phyloP scores from a whole-genome alignment of 2,329 filamentous ascomycete genomes.

The Neonectria punicea region DNA sequence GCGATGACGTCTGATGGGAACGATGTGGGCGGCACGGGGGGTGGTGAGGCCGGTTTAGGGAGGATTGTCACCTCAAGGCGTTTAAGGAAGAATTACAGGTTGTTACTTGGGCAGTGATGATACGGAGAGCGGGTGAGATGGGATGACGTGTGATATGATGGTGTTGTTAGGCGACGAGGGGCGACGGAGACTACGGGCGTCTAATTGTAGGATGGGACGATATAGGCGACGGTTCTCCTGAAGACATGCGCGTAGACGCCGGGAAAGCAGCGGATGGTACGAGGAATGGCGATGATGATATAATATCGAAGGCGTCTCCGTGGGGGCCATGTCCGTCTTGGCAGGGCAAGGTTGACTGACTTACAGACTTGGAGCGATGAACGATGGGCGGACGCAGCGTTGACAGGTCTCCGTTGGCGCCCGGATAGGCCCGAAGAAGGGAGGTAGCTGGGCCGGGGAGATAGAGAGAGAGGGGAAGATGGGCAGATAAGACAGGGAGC shows the following conservation, averaged over 20 bases:
- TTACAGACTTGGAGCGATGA: background rate
- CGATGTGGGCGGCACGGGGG: background rate
- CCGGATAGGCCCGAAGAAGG: conserved; percentile 1
- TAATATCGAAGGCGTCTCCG: background rate
- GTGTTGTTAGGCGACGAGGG: background rate
- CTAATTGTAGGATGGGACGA: background rate
- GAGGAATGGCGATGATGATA: background rate
- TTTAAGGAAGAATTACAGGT: background rate
- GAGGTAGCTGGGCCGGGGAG: background rate
- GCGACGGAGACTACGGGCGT: background rate
- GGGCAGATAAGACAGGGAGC: background rate
- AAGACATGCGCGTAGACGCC: background rate
- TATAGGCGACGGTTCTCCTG: background rate
- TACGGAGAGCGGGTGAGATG: background rate
- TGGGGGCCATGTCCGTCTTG: background rate
- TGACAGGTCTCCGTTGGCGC: background rate
- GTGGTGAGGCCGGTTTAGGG: background rate
- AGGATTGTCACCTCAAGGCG: background rate
- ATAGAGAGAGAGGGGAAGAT: background rate
- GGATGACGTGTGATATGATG: background rate
- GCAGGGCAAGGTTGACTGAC: background rate
- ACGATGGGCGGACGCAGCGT: background rate
- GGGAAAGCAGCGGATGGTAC: background rate
- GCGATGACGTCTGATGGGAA: background rate
- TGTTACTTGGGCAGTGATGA: background rate